Evolutionary conservation across 148 eudicot genomes (phyloP).

Genomic region (Persicaria maculosa): DNA sequence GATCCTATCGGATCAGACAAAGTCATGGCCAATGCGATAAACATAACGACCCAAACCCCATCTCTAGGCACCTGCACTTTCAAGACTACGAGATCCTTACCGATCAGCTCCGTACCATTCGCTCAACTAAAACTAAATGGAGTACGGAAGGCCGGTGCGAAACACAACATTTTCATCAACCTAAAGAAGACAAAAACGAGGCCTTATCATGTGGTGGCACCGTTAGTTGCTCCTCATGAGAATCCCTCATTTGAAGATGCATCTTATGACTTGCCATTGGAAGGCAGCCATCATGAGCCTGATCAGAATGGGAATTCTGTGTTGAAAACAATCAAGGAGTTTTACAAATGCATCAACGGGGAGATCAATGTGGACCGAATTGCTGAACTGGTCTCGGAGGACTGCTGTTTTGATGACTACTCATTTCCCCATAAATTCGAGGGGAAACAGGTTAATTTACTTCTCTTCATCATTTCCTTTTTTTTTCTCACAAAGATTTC

Average conservation of each 20-base stretch:
- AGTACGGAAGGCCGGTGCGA: background rate
- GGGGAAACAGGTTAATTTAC: constrained; percentile 49
- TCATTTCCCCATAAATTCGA: constrained; percentile 45
- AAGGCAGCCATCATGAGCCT: background rate
- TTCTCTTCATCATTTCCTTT: background rate
- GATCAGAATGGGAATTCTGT: constrained; percentile 1
- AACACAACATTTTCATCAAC: background rate
- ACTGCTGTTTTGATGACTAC: constrained; percentile 59
- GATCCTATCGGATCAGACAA: background rate
- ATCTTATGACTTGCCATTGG: background rate
- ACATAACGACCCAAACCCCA: background rate
- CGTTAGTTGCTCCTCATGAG: background rate
- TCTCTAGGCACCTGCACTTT: background rate
- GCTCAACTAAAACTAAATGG: background rate
- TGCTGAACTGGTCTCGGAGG: constrained; percentile 29
- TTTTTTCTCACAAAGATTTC: background rate
- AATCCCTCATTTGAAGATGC: too few species aligned
- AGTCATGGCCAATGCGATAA: background rate
- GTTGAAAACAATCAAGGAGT: constrained; percentile 37
- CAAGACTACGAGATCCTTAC: constrained; percentile 8
- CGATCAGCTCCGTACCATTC: background rate
- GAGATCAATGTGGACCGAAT: constrained; percentile 33
- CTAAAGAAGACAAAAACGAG: background rate
- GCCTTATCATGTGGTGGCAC: background rate
- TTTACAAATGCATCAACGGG: constrained; percentile 55